Percentiles rank a stretch among this genome's conserved stretches.
phyloP scores from a whole-genome alignment of 495 filamentous ascomycete genomes.

The Hypoxylon crocopeplum region DNA sequence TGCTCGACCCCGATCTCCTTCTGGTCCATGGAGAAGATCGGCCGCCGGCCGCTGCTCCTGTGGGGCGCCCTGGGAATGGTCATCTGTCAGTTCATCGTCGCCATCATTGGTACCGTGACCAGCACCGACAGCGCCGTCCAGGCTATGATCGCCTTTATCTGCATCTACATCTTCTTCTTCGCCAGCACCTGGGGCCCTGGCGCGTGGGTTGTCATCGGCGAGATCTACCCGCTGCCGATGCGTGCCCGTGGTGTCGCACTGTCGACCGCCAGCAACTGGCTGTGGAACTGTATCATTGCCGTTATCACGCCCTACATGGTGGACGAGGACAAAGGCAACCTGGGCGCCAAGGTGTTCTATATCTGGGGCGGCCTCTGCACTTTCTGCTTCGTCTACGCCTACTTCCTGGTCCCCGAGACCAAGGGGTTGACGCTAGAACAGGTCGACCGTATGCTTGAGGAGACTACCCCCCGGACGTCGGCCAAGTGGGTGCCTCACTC shows the following conservation, averaged over 20 bases:
- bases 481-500: slow-evolving; percentile 72
- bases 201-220: slow-evolving; percentile 85
- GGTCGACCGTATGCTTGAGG: slow-evolving; percentile 89
- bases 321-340: slow-evolving; percentile 65
- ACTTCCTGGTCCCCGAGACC: slow-evolving; percentile 84
- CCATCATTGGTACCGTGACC: slow-evolving; percentile 66
- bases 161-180: slow-evolving; percentile 87
- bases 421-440: slow-evolving; percentile 89
- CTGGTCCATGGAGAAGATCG: slow-evolving; percentile 66
- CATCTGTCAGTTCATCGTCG: slow-evolving; percentile 75
- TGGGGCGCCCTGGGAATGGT: slow-evolving; percentile 75
- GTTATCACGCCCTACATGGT: slow-evolving; percentile 86
- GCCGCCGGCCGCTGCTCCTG: slow-evolving; percentile 72
- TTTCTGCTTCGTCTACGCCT: slow-evolving; percentile 70
- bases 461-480: slow-evolving; percentile 74
- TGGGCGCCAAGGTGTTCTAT: slow-evolving; percentile 79
- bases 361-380: slow-evolving; percentile 77
- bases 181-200: slow-evolving; percentile 81
- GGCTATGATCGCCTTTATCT: slow-evolving; percentile 74
- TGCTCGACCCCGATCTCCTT: slow-evolving; percentile 76
- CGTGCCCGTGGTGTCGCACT: slow-evolving; percentile 81
- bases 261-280: slow-evolving; percentile 86
- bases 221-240: slow-evolving; percentile 86
- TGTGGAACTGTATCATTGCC: slow-evolving; percentile 68
- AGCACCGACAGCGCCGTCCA: slow-evolving; percentile 68